A percentile compares a stretch with the other conserved stretches of the same genome.
phyloP scores from a whole-genome alignment of 768 basidiomycete species.

The Cystofilobasidium capitatum region DNA sequence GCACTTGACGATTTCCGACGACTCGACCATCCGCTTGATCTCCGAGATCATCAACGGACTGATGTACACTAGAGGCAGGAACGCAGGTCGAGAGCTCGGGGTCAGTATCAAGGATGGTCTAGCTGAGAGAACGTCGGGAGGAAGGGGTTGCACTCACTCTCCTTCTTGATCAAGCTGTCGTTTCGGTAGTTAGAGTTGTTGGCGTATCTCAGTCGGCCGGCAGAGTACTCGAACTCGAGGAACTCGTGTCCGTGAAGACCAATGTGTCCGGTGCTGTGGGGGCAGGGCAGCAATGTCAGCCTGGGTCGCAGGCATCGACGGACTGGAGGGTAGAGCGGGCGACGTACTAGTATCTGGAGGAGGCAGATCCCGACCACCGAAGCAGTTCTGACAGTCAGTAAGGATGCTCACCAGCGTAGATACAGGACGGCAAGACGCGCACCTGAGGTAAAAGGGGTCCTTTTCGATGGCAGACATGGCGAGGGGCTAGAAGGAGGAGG shows the following conservation, averaged over 20 bases:
- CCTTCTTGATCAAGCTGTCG: constrained; percentile 95
- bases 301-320: background rate
- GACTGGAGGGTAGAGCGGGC: background rate
- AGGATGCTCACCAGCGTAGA: too few relatives aligned
- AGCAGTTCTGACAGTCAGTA: too few relatives aligned
- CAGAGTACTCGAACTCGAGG: constrained; percentile 94
- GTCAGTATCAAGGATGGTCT: background rate
- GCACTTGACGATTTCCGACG: constrained; percentile 90
- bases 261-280: constrained; percentile 81
- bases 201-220: constrained; percentile 77
- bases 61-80: constrained; percentile 68
- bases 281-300: background rate
- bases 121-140: background rate
- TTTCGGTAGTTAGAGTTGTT: constrained; percentile 99
- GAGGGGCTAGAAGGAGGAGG: background rate
- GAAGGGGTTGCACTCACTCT: constrained; percentile 55
- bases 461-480: constrained; percentile 32
- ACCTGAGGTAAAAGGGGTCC: constrained; percentile 42
- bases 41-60: constrained; percentile 86
- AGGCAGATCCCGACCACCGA: background rate
- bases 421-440: background rate
- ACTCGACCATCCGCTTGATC: constrained; percentile 82
- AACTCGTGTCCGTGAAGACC: constrained; percentile 97
- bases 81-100: too few relatives aligned
- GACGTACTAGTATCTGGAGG: constrained; percentile 18